A percentile compares a stretch with the other conserved stretches of the same genome.
phyloP scores from a whole-genome alignment of 805 yeast genomes.

The Kluyveromyces nonfermentans region DNA sequence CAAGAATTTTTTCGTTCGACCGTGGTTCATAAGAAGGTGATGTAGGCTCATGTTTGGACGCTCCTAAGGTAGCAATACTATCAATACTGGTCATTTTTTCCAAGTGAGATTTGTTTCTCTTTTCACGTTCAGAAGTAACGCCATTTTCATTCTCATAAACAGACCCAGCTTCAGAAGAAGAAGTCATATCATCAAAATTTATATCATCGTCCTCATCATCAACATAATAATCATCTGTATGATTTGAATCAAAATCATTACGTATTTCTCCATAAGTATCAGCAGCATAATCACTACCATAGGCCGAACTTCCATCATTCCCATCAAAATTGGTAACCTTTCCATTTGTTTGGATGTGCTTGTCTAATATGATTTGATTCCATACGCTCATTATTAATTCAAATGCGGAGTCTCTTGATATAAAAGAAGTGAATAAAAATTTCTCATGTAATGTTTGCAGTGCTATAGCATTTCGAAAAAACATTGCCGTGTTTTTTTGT shows the following conservation, averaged over 20 bases:
- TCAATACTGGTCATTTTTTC: background rate
- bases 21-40: slow-evolving; percentile 34
- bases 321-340: background rate
- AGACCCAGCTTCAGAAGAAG: slow-evolving; percentile 4
- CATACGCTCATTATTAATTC: slow-evolving; percentile 51
- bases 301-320: background rate
- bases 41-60: slow-evolving; percentile 42
- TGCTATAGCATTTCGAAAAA: slow-evolving; percentile 62
- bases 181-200: slow-evolving; percentile 3
- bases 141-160: slow-evolving; percentile 3
- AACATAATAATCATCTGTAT: slow-evolving; percentile 5
- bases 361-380: slow-evolving; percentile 34
- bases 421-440: slow-evolving; percentile 55
- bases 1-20: slow-evolving; percentile 44
- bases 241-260: background rate
- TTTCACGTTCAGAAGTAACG: background rate
- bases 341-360: background rate
- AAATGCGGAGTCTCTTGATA: slow-evolving; percentile 46
- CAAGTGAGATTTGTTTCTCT: background rate
- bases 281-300: background rate
- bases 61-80: slow-evolving; percentile 24
- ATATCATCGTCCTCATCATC: slow-evolving; percentile 10
- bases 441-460: slow-evolving; percentile 54
- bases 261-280: background rate
- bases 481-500: slow-evolving; percentile 54